Percentiles rank a stretch among this genome's conserved stretches.
Evolutionary conservation across 208 protist species (phyloP).

Genomic region (Herpetomonas tarakana): DNA sequence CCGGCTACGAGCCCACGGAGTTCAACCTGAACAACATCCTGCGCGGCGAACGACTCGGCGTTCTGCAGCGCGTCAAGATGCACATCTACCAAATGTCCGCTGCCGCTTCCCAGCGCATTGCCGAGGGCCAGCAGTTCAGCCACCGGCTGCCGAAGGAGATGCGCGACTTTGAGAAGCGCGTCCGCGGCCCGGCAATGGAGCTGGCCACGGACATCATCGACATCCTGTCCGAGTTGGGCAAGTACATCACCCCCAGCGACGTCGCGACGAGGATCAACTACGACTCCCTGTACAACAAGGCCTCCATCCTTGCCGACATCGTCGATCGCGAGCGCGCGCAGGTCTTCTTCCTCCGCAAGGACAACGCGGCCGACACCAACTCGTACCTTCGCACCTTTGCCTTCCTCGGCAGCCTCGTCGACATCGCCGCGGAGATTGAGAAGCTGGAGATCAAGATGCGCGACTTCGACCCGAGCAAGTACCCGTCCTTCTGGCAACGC

Average conservation of each 20-base stretch:
- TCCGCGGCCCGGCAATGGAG: constrained; percentile 25
- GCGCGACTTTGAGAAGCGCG: constrained; percentile 24
- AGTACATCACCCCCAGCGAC: constrained; percentile 27
- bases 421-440: constrained; percentile 46
- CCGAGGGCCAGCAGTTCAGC: constrained; percentile 14
- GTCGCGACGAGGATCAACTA: constrained; percentile 35
- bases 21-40: constrained; percentile 45
- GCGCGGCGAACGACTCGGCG: constrained; percentile 29
- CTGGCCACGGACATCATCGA: constrained; percentile 43
- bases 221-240: constrained; percentile 29
- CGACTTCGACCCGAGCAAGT: constrained; percentile 54
- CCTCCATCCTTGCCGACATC: constrained; percentile 25
- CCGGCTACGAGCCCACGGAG: constrained; percentile 39
- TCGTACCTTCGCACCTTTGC: constrained; percentile 28
- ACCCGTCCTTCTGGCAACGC: constrained; percentile 31
- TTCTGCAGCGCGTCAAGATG: constrained; percentile 31
- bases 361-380: constrained; percentile 31
- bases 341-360: constrained; percentile 30
- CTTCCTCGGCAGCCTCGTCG: constrained; percentile 37
- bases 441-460: constrained; percentile 36
- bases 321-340: constrained; percentile 25
- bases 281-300: constrained; percentile 24
- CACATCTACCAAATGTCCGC: constrained; percentile 40
- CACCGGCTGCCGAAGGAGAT: constrained; percentile 10
- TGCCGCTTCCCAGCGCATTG: constrained; percentile 23